phyloP scores from a whole-genome alignment of 1,284 basidiomycete species.

The Schizophyllum amplum region DNA sequence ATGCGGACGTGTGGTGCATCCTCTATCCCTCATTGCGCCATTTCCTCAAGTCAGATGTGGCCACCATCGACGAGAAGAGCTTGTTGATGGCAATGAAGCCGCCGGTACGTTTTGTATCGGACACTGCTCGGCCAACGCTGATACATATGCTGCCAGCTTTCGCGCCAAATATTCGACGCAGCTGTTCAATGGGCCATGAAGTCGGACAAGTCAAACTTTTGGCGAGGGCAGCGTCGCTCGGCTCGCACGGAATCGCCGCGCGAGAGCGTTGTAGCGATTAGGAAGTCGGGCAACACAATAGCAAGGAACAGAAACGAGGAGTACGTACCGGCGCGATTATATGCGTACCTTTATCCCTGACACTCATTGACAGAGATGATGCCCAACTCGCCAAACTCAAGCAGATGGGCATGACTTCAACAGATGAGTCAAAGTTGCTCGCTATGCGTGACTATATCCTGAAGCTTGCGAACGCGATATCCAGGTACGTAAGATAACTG shows the following conservation, averaged over 20 bases:
- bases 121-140: background rate
- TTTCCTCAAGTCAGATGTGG: conserved; percentile 82
- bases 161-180: conserved; percentile 77
- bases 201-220: conserved; percentile 67
- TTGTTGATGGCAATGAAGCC: conserved; percentile 70
- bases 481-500: conserved; percentile 24
- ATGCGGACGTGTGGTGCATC: conserved; percentile 93
- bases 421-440: conserved; percentile 76
- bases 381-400: conserved; percentile 64
- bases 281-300: conserved; percentile 39
- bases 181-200: conserved; percentile 86
- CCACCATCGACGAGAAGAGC: conserved; percentile 64
- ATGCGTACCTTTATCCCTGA: background rate
- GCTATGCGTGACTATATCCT: conserved; percentile 85
- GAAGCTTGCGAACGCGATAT: conserved; percentile 66
- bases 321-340: conserved; percentile 31
- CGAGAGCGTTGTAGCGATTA: conserved; percentile 58
- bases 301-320: conserved; percentile 55
- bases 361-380: conserved; percentile 54
- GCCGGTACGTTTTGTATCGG: conserved; percentile 52
- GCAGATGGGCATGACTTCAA: conserved; percentile 72
- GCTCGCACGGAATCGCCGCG: conserved; percentile 48
- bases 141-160: conserved; percentile 39
- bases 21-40: conserved; percentile 87
- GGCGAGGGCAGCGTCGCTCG: conserved; percentile 49